These are phyloP conservation scores for Borealophlyctis nickersoniae DNA, from an alignment of 192 early-diverging fungal genomes.

Conservation along the genomic window DNA sequence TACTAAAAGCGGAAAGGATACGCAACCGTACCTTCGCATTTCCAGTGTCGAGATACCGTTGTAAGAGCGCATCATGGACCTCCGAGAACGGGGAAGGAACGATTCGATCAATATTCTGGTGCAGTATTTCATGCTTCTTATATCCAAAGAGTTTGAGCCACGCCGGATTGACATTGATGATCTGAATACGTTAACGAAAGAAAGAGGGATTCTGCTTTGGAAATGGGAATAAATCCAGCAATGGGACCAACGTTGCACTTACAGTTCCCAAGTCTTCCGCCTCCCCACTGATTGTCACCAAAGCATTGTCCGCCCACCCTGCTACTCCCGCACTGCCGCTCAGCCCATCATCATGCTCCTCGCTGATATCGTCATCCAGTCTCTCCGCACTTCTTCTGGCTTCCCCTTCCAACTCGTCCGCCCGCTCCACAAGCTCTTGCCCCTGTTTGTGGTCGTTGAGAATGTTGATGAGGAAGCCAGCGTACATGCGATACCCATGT, in stretches of 20 bases:
- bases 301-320: slow-evolving; percentile 21
- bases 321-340: neutral
- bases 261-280: slow-evolving; percentile 26
- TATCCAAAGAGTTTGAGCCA: slow-evolving; percentile 32
- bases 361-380: neutral
- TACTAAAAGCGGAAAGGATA: neutral
- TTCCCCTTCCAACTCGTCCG: slow-evolving; percentile 42
- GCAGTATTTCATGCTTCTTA: slow-evolving; percentile 28
- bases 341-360: neutral
- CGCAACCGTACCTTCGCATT: slow-evolving; percentile 34
- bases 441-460: slow-evolving; percentile 41
- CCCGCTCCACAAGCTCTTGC: slow-evolving; percentile 37
- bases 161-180: slow-evolving; percentile 29
- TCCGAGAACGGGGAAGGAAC: slow-evolving; percentile 48
- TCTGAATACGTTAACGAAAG: slow-evolving; percentile 2
- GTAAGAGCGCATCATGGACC: slow-evolving; percentile 36
- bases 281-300: slow-evolving; percentile 41
- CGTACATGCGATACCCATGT: slow-evolving; percentile 39
- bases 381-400: slow-evolving; percentile 5
- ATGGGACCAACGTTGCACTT: neutral
- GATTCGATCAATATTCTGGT: slow-evolving; percentile 38
- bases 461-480: slow-evolving; percentile 37
- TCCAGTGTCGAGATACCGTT: slow-evolving; percentile 45
- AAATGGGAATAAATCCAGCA: neutral
- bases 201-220: no score